Base-by-base conservation (phyloP, 2,329 filamentous ascomycete species). In the Capronia americana region DNA sequence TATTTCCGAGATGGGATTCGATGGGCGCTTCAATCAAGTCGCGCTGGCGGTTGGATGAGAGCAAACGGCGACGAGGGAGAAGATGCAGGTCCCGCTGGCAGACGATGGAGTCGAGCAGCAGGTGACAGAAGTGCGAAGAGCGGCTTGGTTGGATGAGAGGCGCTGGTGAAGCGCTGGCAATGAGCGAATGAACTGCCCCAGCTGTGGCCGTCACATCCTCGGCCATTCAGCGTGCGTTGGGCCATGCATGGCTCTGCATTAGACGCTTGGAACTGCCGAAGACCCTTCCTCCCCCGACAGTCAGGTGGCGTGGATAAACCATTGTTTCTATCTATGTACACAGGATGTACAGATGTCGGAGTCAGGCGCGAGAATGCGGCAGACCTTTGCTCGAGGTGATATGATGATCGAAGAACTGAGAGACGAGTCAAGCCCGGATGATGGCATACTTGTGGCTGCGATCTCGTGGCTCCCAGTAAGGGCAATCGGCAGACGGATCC, bases 21-120 rank as follows among this genome's bases (percentile, higher is more conserved):
- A 50, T 55, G 65, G 68, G 68, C 68, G 68, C 68, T 70, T 70
- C 65, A 68, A 53, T 41, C 10, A 24, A 63, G 59, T 17, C 53
- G 10, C 44, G 57, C 44, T 38, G 60, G 63, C 57, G 55, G 64
- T 61, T 58, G 61, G 64, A 67, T 50, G 65, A 62, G 65, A 38
- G 32, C 11, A 12, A 41, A 24, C 32, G 38, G 34, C 23, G 20
- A 30, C 10, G 32, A 28, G 48, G 23, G 14, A 38, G 8, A 28
- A 34, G 28, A 38, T 30, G n/a, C 48, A 53, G 30, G 24, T 41
- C 48, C n/a, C 28, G 59, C 20, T 53, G 32, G 46, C 59, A 62
- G 28, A 20, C 56, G 59, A 53, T 63, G 61, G 34, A 67, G 64
- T 63, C 61, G 34, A 69, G 61, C 50, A 56, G 48, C 30, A 51